Evolutionary conservation across 352 stramenopile genomes (phyloP), one percentile per base, ranked within the genome.

Genomic region (Phytophthora brassicae): DNA sequence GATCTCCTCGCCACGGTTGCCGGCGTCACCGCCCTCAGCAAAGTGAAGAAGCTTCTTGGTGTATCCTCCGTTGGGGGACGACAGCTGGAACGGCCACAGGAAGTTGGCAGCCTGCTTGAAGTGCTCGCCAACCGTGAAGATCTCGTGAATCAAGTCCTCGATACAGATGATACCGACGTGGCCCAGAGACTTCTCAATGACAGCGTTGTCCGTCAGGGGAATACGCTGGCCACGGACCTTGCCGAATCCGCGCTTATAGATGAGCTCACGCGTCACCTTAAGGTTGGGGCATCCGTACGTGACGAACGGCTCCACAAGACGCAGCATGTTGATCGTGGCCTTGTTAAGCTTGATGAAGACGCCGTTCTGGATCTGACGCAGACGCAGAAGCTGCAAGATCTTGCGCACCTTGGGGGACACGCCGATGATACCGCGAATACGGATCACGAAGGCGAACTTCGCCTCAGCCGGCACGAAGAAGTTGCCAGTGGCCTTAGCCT

Each of bases 71-170:
- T 92, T 98, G 36, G 97, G 97, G 47, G 90, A 97, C 68, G 95
- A 98, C 33, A 99, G 86, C 93, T 99, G 98, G 92, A 99, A 99
- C 14, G 98, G 97, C 97, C 97, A 99, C 59, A 99, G 88, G 84
- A 99, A 99, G 95, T 99, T 99, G 60, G 97, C 96, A 47, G 93
- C 97, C 70, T 98, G 70, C 90, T 99, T 99, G 94, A 99, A 99
- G 90, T 99, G 74, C 54, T 97, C 94, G 70, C 98, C 97, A 58
- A 99, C 93, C 60, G 97, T 99, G 92, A 91, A 98, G 66, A 99
- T 97, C 80, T 99, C 97, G 89, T 99, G 96, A 79, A 99, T 98
- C 47, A 99, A 71, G 80, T 99, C 97, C 57, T 99, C 97, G 64
- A 98, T 94, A 89, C 98, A 99, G 77, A 98, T 96, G 74, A 99